phyloP scores from a whole-genome alignment of 169 alveolate species.

The Plasmodium reichenowi region DNA sequence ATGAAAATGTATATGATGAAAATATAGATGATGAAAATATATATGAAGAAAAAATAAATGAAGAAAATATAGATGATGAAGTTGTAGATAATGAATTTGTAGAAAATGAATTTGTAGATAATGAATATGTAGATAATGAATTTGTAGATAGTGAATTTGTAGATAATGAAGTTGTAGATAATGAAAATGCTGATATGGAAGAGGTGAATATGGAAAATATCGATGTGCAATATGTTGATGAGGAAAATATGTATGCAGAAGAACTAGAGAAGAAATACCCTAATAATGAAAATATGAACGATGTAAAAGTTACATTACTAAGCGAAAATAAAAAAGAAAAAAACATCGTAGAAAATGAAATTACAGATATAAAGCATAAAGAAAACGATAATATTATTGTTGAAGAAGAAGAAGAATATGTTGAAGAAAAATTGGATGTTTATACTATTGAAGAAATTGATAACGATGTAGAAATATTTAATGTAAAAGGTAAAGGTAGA shows the following conservation, averaged over 20 bases:
- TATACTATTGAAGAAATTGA: slow-evolving; percentile 78
- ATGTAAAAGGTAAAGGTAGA: slow-evolving; percentile 88
- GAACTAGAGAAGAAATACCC: slow-evolving; percentile 4
- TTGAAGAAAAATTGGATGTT: slow-evolving; percentile 68
- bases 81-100: neutral
- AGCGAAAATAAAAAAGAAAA: neutral
- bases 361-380: neutral
- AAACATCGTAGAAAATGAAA: neutral
- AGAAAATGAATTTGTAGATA: slow-evolving; percentile 12
- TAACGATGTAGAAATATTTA: slow-evolving; percentile 83
- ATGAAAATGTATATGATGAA: neutral
- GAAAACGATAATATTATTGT: neutral
- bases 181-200: slow-evolving; percentile 8
- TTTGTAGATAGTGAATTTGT: neutral
- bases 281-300: neutral
- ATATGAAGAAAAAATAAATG: slow-evolving; percentile 3
- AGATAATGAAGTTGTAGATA: neutral
- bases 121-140: slow-evolving; percentile 1
- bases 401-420: slow-evolving; percentile 47
- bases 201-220: slow-evolving; percentile 16
- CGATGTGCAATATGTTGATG: slow-evolving; percentile 3
- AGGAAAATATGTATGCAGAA: slow-evolving; percentile 1
- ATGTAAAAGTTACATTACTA: neutral
- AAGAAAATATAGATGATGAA: neutral
- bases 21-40: slow-evolving; percentile 6